Evolutionary conservation across 1,284 basidiomycete genomes (phyloP).

Genomic region (Ganoderma sinense): DNA sequence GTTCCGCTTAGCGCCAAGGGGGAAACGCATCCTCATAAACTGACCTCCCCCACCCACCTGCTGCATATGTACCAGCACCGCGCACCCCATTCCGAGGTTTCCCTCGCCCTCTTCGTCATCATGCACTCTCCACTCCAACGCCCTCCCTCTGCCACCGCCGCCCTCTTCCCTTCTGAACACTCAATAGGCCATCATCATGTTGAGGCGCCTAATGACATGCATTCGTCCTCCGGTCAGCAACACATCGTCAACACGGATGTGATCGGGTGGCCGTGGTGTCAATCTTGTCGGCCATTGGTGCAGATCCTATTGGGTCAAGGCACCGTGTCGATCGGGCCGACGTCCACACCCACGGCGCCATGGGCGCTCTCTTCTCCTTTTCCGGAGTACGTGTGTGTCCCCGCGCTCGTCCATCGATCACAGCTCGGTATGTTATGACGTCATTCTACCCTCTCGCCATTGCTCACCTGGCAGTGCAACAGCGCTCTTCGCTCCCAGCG

Average conservation of each 20-base stretch:
- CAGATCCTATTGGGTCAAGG: slow-evolving; percentile 5
- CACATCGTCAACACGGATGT: not conserved
- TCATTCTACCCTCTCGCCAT: not conserved
- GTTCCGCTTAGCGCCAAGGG: slow-evolving; percentile 1
- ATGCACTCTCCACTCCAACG: slow-evolving; percentile 4
- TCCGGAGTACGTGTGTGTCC: slow-evolving; percentile 17
- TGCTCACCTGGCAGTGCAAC: not conserved
- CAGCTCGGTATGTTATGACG: slow-evolving; percentile 19
- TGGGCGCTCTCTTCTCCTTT: slow-evolving; percentile 8
- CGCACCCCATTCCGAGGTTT: not conserved
- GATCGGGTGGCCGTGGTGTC: slow-evolving; percentile 15
- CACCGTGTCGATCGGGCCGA: not conserved
- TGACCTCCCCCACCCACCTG: not conserved
- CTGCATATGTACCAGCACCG: not conserved
- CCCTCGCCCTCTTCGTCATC: slow-evolving; percentile 3
- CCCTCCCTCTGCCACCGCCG: not conserved
- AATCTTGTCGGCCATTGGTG: slow-evolving; percentile 17
- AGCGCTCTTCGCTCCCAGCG: not conserved
- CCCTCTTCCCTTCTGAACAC: not conserved
- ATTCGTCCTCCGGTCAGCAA: not conserved
- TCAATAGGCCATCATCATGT: not conserved
- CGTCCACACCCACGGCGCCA: not conserved
- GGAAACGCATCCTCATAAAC: not conserved
- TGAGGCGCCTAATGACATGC: not conserved
- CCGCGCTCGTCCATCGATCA: slow-evolving; percentile 24